A percentile compares a stretch with the other conserved stretches of the same genome.
These are phyloP conservation scores for Dioszegia aurantiaca DNA, from an alignment of 768 basidiomycete genomes.

Conservation along the genomic window DNA sequence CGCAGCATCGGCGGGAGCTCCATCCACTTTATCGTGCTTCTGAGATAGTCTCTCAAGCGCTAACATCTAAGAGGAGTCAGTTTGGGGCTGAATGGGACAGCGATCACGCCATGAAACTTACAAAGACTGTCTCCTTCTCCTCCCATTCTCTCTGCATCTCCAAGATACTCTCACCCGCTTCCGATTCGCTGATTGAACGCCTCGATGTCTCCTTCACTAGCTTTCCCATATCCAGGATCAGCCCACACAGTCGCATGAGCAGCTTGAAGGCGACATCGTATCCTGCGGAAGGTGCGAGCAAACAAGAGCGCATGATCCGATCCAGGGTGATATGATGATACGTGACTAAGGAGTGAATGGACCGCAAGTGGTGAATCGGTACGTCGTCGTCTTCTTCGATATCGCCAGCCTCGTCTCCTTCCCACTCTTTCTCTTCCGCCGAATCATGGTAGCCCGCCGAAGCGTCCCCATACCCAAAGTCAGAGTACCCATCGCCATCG, in stretches of 20 bases:
- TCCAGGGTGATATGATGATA: conserved; percentile 40
- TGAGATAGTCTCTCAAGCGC: conserved; percentile 34
- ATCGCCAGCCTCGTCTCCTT: conserved; percentile 11
- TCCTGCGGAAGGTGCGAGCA: conserved; percentile 24
- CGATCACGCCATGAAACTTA: conserved; percentile 18
- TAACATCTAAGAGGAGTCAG: conserved; percentile 21
- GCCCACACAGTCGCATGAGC: conserved; percentile 34
- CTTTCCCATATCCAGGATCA: conserved; percentile 43
- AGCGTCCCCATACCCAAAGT: conserved; percentile 2
- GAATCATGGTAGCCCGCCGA: no score
- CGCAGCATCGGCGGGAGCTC: conserved; percentile 3
- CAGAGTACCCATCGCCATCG: conserved; percentile 18
- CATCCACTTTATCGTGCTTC: neutral
- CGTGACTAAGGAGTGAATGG: conserved; percentile 35
- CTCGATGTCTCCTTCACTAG: conserved; percentile 31
- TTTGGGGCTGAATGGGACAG: no score
- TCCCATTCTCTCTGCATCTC: conserved; percentile 28
- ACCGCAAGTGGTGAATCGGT: conserved; percentile 23
- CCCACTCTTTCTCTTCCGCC: conserved; percentile 15
- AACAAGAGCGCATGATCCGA: conserved; percentile 27
- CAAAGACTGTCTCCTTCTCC: conserved; percentile 38
- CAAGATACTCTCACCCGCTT: conserved; percentile 21
- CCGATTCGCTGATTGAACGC: conserved; percentile 15
- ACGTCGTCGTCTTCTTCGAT: neutral
- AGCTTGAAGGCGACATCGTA: conserved; percentile 34